phyloP scores from a whole-genome alignment of 495 filamentous ascomycete species.

The Lasiosphaeris hirsuta region DNA sequence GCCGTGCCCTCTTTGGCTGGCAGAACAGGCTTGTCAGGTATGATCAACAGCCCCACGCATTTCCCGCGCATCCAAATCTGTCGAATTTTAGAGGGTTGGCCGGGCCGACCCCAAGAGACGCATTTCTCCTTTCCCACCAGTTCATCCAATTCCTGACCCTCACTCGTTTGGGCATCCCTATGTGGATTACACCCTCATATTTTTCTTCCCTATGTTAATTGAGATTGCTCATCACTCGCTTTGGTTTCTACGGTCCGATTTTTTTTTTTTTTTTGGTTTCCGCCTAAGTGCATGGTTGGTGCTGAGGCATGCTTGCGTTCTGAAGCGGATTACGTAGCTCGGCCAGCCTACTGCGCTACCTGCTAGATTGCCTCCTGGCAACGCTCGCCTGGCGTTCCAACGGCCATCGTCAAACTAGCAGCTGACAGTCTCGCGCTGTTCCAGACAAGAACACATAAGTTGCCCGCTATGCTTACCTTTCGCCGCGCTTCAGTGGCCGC shows the following conservation, averaged over 20 bases:
- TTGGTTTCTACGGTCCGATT: background rate
- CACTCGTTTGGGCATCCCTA: too few relatives aligned
- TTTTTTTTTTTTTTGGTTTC: background rate
- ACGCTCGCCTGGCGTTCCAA: too few relatives aligned
- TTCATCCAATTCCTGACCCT: background rate
- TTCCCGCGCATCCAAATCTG: slow-evolving; percentile 17
- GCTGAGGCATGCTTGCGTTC: background rate
- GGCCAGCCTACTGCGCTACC: background rate
- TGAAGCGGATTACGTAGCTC: background rate
- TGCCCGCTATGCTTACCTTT: slow-evolving; percentile 56
- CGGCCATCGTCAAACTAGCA: too few relatives aligned
- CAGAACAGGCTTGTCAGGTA: slow-evolving; percentile 14
- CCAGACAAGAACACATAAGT: slow-evolving; percentile 4
- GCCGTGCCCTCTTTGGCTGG: background rate
- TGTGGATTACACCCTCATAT: too few relatives aligned
- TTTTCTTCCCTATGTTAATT: too few relatives aligned
- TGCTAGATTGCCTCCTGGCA: too few relatives aligned
- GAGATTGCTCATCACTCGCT: background rate
- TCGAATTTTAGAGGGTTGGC: too few relatives aligned
- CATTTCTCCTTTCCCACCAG: background rate
- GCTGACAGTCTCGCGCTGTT: slow-evolving; percentile 8
- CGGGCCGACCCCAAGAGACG: background rate
- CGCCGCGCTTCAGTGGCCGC: slow-evolving; percentile 68
- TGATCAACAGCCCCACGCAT: slow-evolving; percentile 20
- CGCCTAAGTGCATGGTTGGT: background rate